Base-by-base conservation (phyloP, 2,329 filamentous ascomycete species). In the Calonectria naviculata region DNA sequence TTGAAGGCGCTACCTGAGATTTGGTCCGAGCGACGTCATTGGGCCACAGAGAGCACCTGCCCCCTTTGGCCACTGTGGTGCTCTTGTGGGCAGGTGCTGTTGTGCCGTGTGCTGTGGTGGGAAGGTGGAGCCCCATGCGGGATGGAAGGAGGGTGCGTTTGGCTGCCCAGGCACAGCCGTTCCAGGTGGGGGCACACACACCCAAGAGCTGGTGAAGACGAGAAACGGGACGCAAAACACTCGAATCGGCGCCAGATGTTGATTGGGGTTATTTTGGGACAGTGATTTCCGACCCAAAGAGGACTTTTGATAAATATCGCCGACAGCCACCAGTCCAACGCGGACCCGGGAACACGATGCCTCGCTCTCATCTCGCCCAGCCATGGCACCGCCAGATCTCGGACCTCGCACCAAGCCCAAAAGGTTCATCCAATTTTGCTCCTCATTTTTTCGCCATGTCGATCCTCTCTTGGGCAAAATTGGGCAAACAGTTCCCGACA, bases 401-500 rank as follows among this genome's bases (percentile, higher is more conserved):
- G 52, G 52, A 38, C 52, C 52, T 58, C 52, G 52, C 52, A 58
- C 52, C 52, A 58, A 58, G 36, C 52, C 52, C 24, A 38, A 58
- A 58, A 38, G 21, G 52, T 28, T 56, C 36, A 58, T 58, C n/a
- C 34, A 58, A 58, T 38, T 58, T 58, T 58, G 52, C 36, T 36
- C 15, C 52, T 58, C 52, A 58, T 58, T 44, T 44, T 44, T 44
- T 61, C 38, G 28, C 36, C 7, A 26, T 58, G 38, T 29, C 38
- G 56, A 61, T 61, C 56, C 19, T 61, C 38, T n/a, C n/a, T 19
- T 29, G 36, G 21, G 52, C 26, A 61, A 8, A 44, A 61, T 31
- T 24, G 31, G 52, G 52, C 52, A 58, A 38, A 58, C 67, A 66
- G 34, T 74, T 46, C 68, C 13, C 46, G 21, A 52, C 63, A 47